Base-by-base conservation (phyloP, 371 early-diverging fungal genomes). In the Mortierella sp. region DNA sequence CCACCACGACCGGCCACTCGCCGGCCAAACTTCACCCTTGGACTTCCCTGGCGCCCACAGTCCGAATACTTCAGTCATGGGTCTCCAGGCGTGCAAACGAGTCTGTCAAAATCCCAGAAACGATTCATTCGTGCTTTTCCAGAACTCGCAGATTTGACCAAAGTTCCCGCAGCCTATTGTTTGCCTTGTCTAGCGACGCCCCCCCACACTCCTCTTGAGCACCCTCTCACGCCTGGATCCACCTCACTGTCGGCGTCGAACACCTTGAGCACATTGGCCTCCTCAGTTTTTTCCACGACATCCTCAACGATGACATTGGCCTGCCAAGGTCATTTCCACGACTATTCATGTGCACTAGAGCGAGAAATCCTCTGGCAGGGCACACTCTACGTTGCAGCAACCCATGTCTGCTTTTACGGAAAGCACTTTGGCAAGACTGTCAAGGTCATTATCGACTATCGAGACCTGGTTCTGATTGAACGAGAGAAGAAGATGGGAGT, bases 341-440 rank as follows among this genome's bases (percentile, higher is more conserved):
- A 84, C 68, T 84, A 80, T 32, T 49, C 80, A 1, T 93, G 93
- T 81, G 93, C 93, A 10, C 72, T 89, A 68, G 92, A 93, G 70
- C 80, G 88, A 38, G 93, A 93, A 48, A 89, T 90, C 10, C 80
- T 93, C 11, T 90, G 91, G 90, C 92, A 93, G 43, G 93, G 93
- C 16, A 88, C 89, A 41, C 72, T 92, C 27, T 93, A 88, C 75
- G 58, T 89, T 4, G 91, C 93, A 18, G 75, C 72, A 32, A 80
- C 72, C 7, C 87, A 89, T 75, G 44, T 91, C 3, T 85, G 88
- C 70, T 93, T 93, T 68, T 90, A 91, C 60, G 88, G 90, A 3
- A 90, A 89, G 35, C 83, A 92, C 27, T 92, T 93, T 76, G 88
- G 88, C 10, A 91, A 89, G 56, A 81, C 81, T 3, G 84, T 88